phyloP scores from a whole-genome alignment of 305 asterid genomes.

The Rubia balearica region DNA sequence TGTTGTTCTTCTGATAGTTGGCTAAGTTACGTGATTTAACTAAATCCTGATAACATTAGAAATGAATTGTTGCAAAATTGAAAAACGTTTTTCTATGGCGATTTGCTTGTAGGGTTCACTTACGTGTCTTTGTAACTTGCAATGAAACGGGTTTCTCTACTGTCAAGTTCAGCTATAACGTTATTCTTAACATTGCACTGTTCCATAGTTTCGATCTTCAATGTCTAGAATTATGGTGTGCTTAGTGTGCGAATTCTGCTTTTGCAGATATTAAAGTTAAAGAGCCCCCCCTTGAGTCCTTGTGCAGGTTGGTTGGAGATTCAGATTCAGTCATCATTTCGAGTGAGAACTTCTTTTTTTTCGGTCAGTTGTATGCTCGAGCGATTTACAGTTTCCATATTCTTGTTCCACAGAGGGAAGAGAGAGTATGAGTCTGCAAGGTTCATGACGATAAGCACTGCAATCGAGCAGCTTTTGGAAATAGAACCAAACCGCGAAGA shows the following conservation, averaged over 20 bases:
- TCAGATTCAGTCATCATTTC: background rate
- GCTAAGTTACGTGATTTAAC: background rate
- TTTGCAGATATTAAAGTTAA: constrained; percentile 77
- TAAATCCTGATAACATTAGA: background rate
- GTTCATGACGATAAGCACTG: constrained; percentile 74
- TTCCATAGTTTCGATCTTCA: background rate
- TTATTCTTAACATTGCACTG: background rate
- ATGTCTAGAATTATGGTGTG: background rate
- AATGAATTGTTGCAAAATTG: background rate
- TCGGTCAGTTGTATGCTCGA: constrained; percentile 19
- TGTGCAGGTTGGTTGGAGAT: constrained; percentile 61
- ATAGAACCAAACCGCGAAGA: constrained; percentile 52
- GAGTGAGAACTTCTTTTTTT: constrained; percentile 1
- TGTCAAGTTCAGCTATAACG: background rate
- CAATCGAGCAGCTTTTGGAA: constrained; percentile 87
- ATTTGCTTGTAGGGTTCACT: background rate
- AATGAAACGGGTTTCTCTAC: background rate
- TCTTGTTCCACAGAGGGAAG: constrained; percentile 49
- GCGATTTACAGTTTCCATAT: background rate
- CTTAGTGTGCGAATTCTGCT: constrained; percentile 15
- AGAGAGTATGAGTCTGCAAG: constrained; percentile 80
- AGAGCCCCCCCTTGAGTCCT: constrained; percentile 80
- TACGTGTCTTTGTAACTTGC: constrained; percentile 3
- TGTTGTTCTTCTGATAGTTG: background rate
- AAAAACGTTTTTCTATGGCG: background rate